Conservation (phyloP, 805 yeast species). For the Candida insectalens region DNA sequence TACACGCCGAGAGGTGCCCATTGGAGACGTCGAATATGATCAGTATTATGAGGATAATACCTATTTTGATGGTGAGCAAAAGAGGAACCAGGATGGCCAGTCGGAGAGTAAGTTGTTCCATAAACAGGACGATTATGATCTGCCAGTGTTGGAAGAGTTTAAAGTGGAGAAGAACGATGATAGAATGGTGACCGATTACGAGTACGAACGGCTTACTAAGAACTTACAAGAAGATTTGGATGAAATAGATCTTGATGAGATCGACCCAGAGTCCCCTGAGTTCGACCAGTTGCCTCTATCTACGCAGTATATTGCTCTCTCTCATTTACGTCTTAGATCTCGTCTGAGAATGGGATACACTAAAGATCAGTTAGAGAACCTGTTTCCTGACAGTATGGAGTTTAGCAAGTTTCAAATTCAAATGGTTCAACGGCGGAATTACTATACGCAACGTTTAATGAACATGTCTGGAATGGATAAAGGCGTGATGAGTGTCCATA, state of each 20-base stretch:
- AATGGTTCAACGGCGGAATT: slow-evolving; percentile 87
- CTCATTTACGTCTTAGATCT: slow-evolving; percentile 74
- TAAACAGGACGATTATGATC: slow-evolving; percentile 72
- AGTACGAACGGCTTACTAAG: slow-evolving; percentile 49
- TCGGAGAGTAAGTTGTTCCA: slow-evolving; percentile 28
- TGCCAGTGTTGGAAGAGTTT: slow-evolving; percentile 57
- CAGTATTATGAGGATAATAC: slow-evolving; percentile 29
- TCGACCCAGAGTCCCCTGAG: slow-evolving; percentile 78
- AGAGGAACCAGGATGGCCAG: not conserved
- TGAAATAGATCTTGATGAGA: slow-evolving; percentile 56
- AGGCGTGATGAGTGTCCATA: slow-evolving; percentile 31
- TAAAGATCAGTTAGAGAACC: slow-evolving; percentile 71
- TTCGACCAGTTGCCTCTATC: slow-evolving; percentile 71
- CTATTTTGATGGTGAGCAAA: slow-evolving; percentile 9
- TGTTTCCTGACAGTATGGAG: slow-evolving; percentile 81
- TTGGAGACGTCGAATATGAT: slow-evolving; percentile 20
- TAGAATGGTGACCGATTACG: slow-evolving; percentile 67
- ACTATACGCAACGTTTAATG: slow-evolving; percentile 80
- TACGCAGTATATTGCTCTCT: slow-evolving; percentile 80
- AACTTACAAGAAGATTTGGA: slow-evolving; percentile 54
- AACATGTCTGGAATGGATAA: slow-evolving; percentile 72
- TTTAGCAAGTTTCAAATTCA: slow-evolving; percentile 89
- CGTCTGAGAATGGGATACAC: slow-evolving; percentile 92
- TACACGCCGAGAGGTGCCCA: slow-evolving; percentile 8
- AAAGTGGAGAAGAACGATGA: slow-evolving; percentile 48